phyloP scores from a whole-genome alignment of 768 basidiomycete genomes.

The Phaeolepiota aurea region DNA sequence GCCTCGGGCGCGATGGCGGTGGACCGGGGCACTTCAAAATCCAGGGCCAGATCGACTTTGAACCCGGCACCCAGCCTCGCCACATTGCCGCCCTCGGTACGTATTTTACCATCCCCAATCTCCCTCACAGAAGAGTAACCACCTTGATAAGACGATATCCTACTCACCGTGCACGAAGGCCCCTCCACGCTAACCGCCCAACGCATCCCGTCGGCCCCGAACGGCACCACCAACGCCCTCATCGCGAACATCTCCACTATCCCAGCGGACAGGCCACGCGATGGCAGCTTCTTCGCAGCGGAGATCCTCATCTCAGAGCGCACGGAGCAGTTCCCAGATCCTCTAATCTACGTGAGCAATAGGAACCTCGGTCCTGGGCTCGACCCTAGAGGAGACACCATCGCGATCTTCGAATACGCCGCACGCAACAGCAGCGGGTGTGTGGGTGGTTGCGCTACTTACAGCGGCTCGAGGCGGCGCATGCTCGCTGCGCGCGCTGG shows the following conservation, averaged over 20 bases:
- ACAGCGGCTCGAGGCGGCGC: not conserved
- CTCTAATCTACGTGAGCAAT: constrained; percentile 49
- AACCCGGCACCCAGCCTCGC: constrained; percentile 52
- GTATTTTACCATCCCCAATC: not conserved
- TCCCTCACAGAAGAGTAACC: not conserved
- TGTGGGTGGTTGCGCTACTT: too few relatives aligned
- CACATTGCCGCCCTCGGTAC: constrained; percentile 39
- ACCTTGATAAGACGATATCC: constrained; percentile 13
- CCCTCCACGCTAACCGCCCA: constrained; percentile 46
- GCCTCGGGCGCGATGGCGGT: constrained; percentile 32
- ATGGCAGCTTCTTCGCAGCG: constrained; percentile 37
- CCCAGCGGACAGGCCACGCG: constrained; percentile 26
- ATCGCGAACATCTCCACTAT: constrained; percentile 37
- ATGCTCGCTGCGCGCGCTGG: not conserved
- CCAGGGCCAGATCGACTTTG: constrained; percentile 45
- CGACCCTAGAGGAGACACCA: constrained; percentile 46
- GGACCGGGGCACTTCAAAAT: constrained; percentile 37
- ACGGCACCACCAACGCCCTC: constrained; percentile 34
- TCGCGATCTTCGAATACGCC: constrained; percentile 41
- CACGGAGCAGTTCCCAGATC: constrained; percentile 30
- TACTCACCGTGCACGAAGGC: constrained; percentile 46
- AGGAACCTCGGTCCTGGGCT: constrained; percentile 38
- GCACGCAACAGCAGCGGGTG: constrained; percentile 18
- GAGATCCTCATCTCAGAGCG: constrained; percentile 45
- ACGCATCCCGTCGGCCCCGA: constrained; percentile 34